Conservation (phyloP, 1,284 basidiomycete genomes). For the Mycena sp. region DNA sequence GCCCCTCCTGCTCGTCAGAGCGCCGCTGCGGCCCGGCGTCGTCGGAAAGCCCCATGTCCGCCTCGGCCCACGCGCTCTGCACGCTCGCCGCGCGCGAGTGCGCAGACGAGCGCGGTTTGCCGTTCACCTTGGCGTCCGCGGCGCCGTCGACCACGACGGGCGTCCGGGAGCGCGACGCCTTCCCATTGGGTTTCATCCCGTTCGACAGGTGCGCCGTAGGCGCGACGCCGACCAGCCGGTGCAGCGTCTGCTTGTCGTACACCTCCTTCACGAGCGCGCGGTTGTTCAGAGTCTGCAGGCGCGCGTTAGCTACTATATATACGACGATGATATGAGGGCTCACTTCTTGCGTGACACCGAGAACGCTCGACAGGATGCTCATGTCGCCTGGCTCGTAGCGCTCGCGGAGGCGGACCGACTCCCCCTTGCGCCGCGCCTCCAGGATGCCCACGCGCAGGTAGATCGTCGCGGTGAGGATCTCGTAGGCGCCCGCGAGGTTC, state of each 20-base stretch:
- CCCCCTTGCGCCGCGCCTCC: slow-evolving; percentile 59
- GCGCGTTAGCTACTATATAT: slow-evolving; percentile 12
- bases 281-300: slow-evolving; percentile 72
- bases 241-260: slow-evolving; percentile 69
- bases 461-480: slow-evolving; percentile 79
- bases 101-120: slow-evolving; percentile 23
- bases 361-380: slow-evolving; percentile 83
- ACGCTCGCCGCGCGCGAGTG: slow-evolving; percentile 23
- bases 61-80: slow-evolving; percentile 48
- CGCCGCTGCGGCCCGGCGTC: slow-evolving; percentile 33
- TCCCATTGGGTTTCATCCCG: background rate
- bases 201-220: slow-evolving; percentile 34
- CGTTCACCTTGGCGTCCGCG: slow-evolving; percentile 12
- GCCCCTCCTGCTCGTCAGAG: slow-evolving; percentile 52
- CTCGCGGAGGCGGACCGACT: slow-evolving; percentile 54
- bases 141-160: slow-evolving; percentile 9
- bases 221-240: slow-evolving; percentile 66
- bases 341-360: slow-evolving; percentile 88
- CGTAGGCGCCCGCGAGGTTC: slow-evolving; percentile 88
- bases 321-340: slow-evolving; percentile 41
- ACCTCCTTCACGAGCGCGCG: slow-evolving; percentile 75
- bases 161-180: too few relatives aligned
- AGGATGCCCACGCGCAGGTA: slow-evolving; percentile 67
- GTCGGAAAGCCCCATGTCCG: slow-evolving; percentile 49
- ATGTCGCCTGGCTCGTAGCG: slow-evolving; percentile 67